Evolutionary conservation across 768 basidiomycete species (phyloP).

Genomic region (Mycena polygramma): DNA sequence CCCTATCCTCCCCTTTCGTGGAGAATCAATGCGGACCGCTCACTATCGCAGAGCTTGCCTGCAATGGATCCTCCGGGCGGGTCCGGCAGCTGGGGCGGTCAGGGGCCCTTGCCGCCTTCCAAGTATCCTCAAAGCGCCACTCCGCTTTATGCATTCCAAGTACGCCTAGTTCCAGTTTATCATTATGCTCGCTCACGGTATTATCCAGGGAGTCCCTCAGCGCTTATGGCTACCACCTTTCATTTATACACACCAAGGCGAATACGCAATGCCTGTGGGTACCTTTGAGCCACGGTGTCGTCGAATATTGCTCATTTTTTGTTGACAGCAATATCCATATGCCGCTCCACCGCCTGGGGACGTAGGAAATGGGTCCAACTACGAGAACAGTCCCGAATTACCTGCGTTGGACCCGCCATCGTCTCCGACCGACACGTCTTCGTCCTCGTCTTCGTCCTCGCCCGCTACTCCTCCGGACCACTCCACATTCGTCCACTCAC

Average conservation of each 20-base stretch:
- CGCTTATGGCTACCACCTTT: not conserved
- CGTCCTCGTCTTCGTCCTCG: not conserved
- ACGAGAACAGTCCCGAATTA: not conserved
- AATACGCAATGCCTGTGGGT: not conserved
- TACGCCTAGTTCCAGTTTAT: not conserved
- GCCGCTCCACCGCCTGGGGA: not conserved
- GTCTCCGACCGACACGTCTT: constrained; percentile 1
- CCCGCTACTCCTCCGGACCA: constrained; percentile 3
- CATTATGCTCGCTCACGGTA: not conserved
- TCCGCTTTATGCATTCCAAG: not conserved
- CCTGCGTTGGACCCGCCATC: not conserved
- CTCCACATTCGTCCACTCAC: not conserved
- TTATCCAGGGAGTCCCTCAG: not conserved
- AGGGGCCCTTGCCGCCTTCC: not conserved
- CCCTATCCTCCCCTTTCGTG: not conserved
- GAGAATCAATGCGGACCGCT: not conserved
- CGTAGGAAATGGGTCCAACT: not conserved
- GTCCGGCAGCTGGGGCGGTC: constrained; percentile 22
- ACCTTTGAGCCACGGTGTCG: not conserved
- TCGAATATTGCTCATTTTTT: not conserved
- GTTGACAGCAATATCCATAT: constrained; percentile 3
- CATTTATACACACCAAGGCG: constrained; percentile 1
- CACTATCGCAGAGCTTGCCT: constrained; percentile 9
- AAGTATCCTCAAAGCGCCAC: not conserved
- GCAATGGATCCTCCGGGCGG: constrained; percentile 25